Percentiles rank a stretch among this genome's conserved stretches.
Evolutionary conservation across 345 rosid species (phyloP).

Genomic region (Salix caprea): DNA sequence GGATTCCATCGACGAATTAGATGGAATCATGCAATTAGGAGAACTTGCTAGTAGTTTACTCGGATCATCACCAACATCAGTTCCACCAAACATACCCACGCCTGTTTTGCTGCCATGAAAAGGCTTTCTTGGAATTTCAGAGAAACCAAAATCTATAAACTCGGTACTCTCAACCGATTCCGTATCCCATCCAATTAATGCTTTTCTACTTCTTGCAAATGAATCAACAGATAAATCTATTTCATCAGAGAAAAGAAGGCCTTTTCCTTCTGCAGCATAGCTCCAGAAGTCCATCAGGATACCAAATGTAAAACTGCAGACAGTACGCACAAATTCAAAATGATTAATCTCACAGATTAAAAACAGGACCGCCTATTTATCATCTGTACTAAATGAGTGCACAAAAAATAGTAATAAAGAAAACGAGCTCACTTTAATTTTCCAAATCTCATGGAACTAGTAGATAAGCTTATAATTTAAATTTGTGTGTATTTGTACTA

Average conservation of each 20-base stretch:
- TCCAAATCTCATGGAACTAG: not conserved
- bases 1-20: slow-evolving; percentile 32
- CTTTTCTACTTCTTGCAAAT: slow-evolving; percentile 30
- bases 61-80: slow-evolving; percentile 31
- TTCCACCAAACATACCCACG: slow-evolving; percentile 7
- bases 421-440: not conserved
- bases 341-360: not conserved
- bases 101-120: slow-evolving; percentile 18
- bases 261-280: slow-evolving; percentile 38
- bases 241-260: slow-evolving; percentile 33
- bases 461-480: not conserved
- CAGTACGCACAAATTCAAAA: not conserved
- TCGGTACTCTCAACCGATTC: slow-evolving; percentile 34
- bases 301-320: slow-evolving; percentile 11
- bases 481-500: not conserved
- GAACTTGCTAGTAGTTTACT: slow-evolving; percentile 18
- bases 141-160: slow-evolving; percentile 28
- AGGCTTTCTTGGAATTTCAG: slow-evolving; percentile 34
- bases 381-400: not conserved
- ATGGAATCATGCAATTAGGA: slow-evolving; percentile 30
- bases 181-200: slow-evolving; percentile 31
- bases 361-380: not conserved
- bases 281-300: slow-evolving; percentile 54
- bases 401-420: not conserved
- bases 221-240: slow-evolving; percentile 39